A percentile compares a stretch with the other conserved stretches of the same genome.
Conservation (phyloP, 1,284 basidiomycete genomes). For the Heterobasidion occidentale region DNA sequence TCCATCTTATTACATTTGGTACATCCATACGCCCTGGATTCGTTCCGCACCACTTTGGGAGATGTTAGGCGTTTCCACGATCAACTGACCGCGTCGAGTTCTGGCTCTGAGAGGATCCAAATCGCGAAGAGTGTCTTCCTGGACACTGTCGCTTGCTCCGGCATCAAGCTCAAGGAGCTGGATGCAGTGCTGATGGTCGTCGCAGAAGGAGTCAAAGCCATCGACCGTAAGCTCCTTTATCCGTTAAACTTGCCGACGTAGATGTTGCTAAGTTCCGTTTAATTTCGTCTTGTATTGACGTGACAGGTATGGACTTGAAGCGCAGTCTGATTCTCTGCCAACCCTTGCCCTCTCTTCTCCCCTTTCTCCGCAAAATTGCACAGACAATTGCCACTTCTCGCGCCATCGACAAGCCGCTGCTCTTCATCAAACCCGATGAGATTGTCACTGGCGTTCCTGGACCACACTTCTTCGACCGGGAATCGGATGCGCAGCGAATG, state of each 20-base stretch:
- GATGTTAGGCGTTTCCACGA: constrained; percentile 53
- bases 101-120: constrained; percentile 49
- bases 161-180: constrained; percentile 48
- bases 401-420: constrained; percentile 49
- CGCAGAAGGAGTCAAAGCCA: constrained; percentile 19
- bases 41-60: constrained; percentile 36
- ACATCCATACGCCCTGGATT: constrained; percentile 52
- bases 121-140: constrained; percentile 54
- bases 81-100: constrained; percentile 39
- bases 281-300: too few relatives aligned
- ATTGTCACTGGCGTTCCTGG: constrained; percentile 50
- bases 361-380: background rate
- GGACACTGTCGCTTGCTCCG: constrained; percentile 55
- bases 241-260: too few relatives aligned
- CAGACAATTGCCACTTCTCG: background rate
- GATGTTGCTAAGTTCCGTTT: background rate
- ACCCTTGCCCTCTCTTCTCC: background rate
- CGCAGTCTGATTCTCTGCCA: too few relatives aligned
- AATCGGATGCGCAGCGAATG: constrained; percentile 21
- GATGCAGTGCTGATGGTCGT: constrained; percentile 34
- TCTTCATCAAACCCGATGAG: constrained; percentile 65
- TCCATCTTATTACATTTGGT: constrained; percentile 48
- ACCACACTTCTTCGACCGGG: constrained; percentile 24
- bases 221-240: constrained; percentile 14
- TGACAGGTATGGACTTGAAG: too few relatives aligned